Conservation (phyloP, 192 early-diverging fungal genomes). For the Podila epicladia region DNA sequence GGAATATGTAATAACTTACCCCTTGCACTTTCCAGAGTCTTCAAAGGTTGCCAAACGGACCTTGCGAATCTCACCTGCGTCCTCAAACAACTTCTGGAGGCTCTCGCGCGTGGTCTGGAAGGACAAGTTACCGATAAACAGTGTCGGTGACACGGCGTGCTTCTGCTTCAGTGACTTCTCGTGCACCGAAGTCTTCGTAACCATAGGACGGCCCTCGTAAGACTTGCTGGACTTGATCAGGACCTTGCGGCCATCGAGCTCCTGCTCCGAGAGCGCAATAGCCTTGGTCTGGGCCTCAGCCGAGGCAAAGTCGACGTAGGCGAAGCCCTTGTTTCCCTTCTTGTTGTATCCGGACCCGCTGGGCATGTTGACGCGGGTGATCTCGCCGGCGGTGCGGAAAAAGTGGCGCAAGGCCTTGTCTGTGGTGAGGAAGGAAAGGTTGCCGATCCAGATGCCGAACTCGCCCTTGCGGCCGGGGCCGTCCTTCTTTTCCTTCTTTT, state of each 20-base stretch:
- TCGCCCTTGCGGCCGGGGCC: slow-evolving; percentile 57
- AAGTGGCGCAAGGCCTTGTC: slow-evolving; percentile 64
- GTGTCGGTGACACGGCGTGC: slow-evolving; percentile 67
- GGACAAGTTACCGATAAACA: slow-evolving; percentile 76
- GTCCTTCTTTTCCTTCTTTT: slow-evolving; percentile 51
- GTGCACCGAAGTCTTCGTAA: slow-evolving; percentile 33
- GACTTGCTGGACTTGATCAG: slow-evolving; percentile 76
- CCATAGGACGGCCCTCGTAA: slow-evolving; percentile 64
- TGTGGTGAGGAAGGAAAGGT: slow-evolving; percentile 69
- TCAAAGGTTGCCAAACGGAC: slow-evolving; percentile 78
- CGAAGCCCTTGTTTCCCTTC: slow-evolving; percentile 67
- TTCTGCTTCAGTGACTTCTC: slow-evolving; percentile 59
- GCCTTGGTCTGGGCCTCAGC: slow-evolving; percentile 61
- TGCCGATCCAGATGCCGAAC: slow-evolving; percentile 79
- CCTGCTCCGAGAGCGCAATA: slow-evolving; percentile 70
- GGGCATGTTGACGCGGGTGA: slow-evolving; percentile 61
- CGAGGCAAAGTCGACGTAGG: slow-evolving; percentile 74
- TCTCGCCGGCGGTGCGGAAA: slow-evolving; percentile 58
- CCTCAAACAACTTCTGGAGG: slow-evolving; percentile 66
- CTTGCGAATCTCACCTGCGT: slow-evolving; percentile 71
- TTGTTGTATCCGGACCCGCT: slow-evolving; percentile 52
- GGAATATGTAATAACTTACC: slow-evolving; percentile 38
- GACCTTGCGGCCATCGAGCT: slow-evolving; percentile 66
- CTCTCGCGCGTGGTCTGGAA: slow-evolving; percentile 63
- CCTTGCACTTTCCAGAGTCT: slow-evolving; percentile 81